Conservation (phyloP, 78 protist species). For the Isochrysis galbana region DNA sequence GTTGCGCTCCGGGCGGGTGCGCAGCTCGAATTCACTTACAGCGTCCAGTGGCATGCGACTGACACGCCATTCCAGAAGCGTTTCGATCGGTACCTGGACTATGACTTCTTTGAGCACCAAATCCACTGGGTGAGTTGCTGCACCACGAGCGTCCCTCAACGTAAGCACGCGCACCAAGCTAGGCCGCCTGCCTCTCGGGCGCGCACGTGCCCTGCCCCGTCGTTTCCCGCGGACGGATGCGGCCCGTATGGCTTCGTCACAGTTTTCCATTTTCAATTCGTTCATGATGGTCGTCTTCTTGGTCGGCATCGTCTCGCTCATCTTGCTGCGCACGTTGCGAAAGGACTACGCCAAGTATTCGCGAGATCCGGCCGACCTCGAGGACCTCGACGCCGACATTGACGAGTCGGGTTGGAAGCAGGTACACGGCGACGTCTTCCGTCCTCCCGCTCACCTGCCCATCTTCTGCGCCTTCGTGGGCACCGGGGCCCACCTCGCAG, state of each 20-base stretch:
- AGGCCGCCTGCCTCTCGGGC: no score
- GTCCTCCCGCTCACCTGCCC: slow-evolving; percentile 54
- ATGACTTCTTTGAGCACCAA: slow-evolving; percentile 84
- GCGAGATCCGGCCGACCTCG: slow-evolving; percentile 43
- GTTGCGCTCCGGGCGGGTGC: slow-evolving; percentile 29
- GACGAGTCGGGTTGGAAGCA: slow-evolving; percentile 11
- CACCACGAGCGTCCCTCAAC: no score
- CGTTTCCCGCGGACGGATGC: no score
- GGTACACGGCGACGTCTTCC: slow-evolving; percentile 83
- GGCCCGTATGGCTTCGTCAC: no score
- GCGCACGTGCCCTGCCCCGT: no score
- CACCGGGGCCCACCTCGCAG: slow-evolving; percentile 69
- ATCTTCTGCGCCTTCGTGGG: slow-evolving; percentile 71
- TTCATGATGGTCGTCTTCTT: slow-evolving; percentile 90
- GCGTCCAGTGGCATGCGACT: slow-evolving; percentile 57
- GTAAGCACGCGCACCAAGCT: no score
- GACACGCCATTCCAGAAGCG: slow-evolving; percentile 48
- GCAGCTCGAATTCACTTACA: slow-evolving; percentile 49
- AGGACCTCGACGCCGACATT: slow-evolving; percentile 19
- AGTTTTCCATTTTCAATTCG: slow-evolving; percentile 86
- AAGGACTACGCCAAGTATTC: not conserved
- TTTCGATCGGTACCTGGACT: slow-evolving; percentile 81
- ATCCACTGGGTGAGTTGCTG: no score
- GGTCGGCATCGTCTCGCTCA: slow-evolving; percentile 67
- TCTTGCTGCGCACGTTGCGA: slow-evolving; percentile 74